These are phyloP conservation scores for Ophiostoma triangulosporum DNA, from an alignment of 2,329 filamentous ascomycete genomes.

Conservation along the genomic window DNA sequence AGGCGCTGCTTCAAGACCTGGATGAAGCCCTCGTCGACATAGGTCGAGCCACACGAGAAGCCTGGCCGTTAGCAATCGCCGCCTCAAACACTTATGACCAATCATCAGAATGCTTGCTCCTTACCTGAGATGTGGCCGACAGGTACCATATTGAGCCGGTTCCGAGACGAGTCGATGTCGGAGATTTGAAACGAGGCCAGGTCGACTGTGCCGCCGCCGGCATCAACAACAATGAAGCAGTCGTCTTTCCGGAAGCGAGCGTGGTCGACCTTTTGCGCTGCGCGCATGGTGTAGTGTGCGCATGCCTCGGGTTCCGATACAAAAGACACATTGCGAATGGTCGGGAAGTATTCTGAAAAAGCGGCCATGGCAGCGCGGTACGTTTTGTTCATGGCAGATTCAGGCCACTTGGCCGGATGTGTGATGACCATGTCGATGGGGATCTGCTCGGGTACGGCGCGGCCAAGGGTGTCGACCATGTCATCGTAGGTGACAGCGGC, in stretches of 20 bases:
- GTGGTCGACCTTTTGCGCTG: constrained; percentile 14
- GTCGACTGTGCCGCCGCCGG: constrained; percentile 18
- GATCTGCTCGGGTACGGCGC: constrained; percentile 5
- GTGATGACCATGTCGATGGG: constrained; percentile 14
- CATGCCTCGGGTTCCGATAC: constrained; percentile 14
- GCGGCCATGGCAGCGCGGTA: constrained; percentile 11
- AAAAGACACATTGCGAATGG: constrained; percentile 10
- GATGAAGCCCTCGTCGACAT: constrained; percentile 15
- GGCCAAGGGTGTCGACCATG: constrained; percentile 4
- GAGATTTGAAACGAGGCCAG: constrained; percentile 16
- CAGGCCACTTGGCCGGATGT: constrained; percentile 13
- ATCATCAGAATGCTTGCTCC: too few relatives aligned
- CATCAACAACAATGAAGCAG: constrained; percentile 18
- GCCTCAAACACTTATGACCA: not conserved
- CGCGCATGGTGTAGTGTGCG: constrained; percentile 15
- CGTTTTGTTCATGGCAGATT: constrained; percentile 11
- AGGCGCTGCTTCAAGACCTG: constrained; percentile 12
- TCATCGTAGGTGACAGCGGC: constrained; percentile 9
- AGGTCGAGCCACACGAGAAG: constrained; percentile 16
- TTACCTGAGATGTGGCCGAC: constrained; percentile 13
- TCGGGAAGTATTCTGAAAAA: constrained; percentile 10
- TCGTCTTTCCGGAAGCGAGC: constrained; percentile 14
- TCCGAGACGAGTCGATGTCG: constrained; percentile 13
- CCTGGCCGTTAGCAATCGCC: constrained; percentile 3
- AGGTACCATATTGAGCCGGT: constrained; percentile 15